Base-by-base conservation (phyloP, 169 alveolate genomes). In the Babesia ovis region DNA sequence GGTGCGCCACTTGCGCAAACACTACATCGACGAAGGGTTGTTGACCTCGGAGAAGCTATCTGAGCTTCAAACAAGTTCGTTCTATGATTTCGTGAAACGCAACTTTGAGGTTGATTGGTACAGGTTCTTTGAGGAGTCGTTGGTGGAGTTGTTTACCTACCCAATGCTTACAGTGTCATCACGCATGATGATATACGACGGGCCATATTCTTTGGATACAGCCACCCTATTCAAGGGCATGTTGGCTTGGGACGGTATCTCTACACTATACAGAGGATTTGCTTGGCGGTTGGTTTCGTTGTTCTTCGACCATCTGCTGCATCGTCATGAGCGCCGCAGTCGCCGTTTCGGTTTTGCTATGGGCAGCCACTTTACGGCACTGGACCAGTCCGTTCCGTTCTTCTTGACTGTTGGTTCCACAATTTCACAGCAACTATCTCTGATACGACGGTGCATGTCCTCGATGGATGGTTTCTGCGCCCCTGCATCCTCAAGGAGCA, bases 61-160 rank as follows among this genome's bases (percentile, higher is more conserved):
- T 42, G 11, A 18, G 3, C 25, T 39, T 39, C 25, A 32, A 31
- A 14, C 2, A 31, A 32, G 31, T 8, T 1, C 74, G 0, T 0
- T 64, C 6, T 0, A 12, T 9, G 23, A 46, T 16, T 68, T 35
- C 45, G 4, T 68, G 6, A 1, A 62, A 3, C 79, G 79, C 43
- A 68, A 68, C 57, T 2, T 71, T 0, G 39, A 71, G 39, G 25
- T 62, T 35, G 69, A 64, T 32, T 6, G 37, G 0, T 20, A 72
- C 23, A 61, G 55, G 25, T 54, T 71, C 1, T 6, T 72, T 23
- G 37, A 2, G 32, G 22, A 29, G 35, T 46, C 32, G 6, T 22
- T 72, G n/a, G 79, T 67, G 35, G 89, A 81, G 59, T 14, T 62
- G 20, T n/a, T 72, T 14, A 81, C 89, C 0, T 81, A 81, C 56